These are phyloP conservation scores for Melampsora larici-populina DNA, from an alignment of 1,284 basidiomycete species.

Conservation along the genomic window DNA sequence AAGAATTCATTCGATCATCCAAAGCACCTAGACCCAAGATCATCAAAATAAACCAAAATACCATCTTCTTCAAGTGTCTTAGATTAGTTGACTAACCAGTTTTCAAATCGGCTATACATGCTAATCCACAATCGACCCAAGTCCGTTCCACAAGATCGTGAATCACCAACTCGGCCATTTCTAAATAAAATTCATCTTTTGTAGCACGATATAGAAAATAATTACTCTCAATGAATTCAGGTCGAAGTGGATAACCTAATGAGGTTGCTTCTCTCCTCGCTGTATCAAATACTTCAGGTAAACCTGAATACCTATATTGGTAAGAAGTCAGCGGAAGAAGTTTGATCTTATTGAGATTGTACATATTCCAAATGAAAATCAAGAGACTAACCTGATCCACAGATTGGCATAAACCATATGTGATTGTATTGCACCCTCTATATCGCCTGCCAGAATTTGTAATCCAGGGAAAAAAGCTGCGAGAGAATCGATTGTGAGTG, in stretches of 20 bases:
- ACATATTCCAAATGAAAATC: background rate
- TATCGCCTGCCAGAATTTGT: slow-evolving; percentile 81
- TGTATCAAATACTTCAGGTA: slow-evolving; percentile 42
- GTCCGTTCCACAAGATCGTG: slow-evolving; percentile 69
- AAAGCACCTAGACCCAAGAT: slow-evolving; percentile 54
- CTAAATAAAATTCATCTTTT: slow-evolving; percentile 80
- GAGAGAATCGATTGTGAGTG: slow-evolving; percentile 72
- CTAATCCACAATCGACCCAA: slow-evolving; percentile 77
- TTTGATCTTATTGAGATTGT: background rate
- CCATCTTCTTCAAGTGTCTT: background rate
- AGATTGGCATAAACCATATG: slow-evolving; percentile 67
- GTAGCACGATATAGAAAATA: slow-evolving; percentile 92
- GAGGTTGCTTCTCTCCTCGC: slow-evolving; percentile 22
- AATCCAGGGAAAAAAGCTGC: slow-evolving; percentile 84
- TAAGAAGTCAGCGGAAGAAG: background rate
- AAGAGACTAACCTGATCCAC: slow-evolving; percentile 24
- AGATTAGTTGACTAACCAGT: slow-evolving; percentile 59
- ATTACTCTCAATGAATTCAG: slow-evolving; percentile 86
- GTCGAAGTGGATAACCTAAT: slow-evolving; percentile 49
- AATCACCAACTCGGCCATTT: slow-evolving; percentile 78
- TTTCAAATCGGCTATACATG: slow-evolving; percentile 72
- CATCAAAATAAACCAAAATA: background rate
- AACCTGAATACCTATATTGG: slow-evolving; percentile 35
- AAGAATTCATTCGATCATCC: slow-evolving; percentile 90
- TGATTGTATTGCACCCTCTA: slow-evolving; percentile 79